Base-by-base conservation (phyloP, 768 basidiomycete genomes). In the Mrakia frigida region DNA sequence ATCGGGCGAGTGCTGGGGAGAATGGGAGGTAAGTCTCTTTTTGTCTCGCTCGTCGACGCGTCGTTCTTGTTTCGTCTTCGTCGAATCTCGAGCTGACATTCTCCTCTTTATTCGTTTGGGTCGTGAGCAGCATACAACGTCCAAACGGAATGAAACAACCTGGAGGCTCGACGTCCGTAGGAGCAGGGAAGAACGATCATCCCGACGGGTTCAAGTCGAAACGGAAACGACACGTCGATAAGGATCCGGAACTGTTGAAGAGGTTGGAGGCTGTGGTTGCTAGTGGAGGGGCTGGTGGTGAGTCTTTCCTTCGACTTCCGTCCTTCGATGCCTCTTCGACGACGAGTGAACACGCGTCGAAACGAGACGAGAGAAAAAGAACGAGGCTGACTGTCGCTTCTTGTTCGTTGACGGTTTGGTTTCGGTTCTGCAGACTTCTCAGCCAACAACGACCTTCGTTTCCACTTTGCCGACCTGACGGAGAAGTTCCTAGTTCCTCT, bases 401-500 rank as follows among this genome's bases (percentile, higher is more conserved):
- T 16, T 14, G 46, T 16, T 50, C 18, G 16, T 50, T 14, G n/a
- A n/a, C n/a, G 9, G 16, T 16, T 50, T 50, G 3, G 18, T 14
- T 21, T 50, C 13, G 46, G 18, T 4, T 50, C 16, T 43, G 7
- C 88, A 82, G 84, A 85, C 76, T 80, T 81, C 0, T 78, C 81
- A 13, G 39, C 93, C 87, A 73, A 87, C 88, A 72, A 87, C 84
- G 73, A 84, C 61, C 85, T 96, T 18, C 89, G 92, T 33, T 86
- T 88, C 65, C 93, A 98, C 81, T 93, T 98, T 82, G 89, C 89
- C 73, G 88, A 91, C 56, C 87, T 95, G 63, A 93, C 96, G 1
- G 91, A 90, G 28, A 90, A 90, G 73, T 86, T 98, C 78, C 88
- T 98, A 31, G 90, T 92, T 3, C 96, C 96, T 0, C 87, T 98